Evolutionary conservation across 306 rosid species (phyloP).

Genomic region (Trichosanthes cucumerina): DNA sequence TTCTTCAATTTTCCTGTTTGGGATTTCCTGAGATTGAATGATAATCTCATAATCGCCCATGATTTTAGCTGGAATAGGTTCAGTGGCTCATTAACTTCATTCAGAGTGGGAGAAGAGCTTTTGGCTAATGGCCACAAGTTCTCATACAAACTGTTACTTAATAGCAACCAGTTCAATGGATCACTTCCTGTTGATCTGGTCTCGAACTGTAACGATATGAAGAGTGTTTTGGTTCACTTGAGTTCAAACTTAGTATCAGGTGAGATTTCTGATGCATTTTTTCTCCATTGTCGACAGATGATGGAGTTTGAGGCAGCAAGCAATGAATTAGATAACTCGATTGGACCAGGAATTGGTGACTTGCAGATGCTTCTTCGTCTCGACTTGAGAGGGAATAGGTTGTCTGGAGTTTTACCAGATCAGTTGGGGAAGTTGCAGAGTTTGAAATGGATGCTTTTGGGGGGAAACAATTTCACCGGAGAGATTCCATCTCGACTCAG

Average conservation of each 20-base stretch:
- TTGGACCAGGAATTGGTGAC: conserved; percentile 20
- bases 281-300: conserved; percentile 15
- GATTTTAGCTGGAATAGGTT: conserved; percentile 33
- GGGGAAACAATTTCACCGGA: conserved; percentile 25
- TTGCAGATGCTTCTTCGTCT: conserved; percentile 24
- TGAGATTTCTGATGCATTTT: conserved; percentile 18
- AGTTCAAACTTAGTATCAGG: conserved; percentile 37
- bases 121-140: conserved; percentile 24
- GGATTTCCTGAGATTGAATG: conserved; percentile 24
- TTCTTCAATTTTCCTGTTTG: conserved; percentile 21
- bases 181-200: conserved; percentile 27
- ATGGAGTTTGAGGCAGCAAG: conserved; percentile 22
- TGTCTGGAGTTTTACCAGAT: conserved; percentile 23
- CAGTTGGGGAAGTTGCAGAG: conserved; percentile 19
- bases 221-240: conserved; percentile 38
- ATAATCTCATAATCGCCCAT: conserved; percentile 19
- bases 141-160: conserved; percentile 37
- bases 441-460: conserved; percentile 31
- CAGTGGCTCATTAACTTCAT: conserved; percentile 28
- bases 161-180: conserved; percentile 44
- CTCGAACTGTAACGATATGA: conserved; percentile 33
- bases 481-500: conserved; percentile 20
- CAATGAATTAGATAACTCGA: conserved; percentile 16
- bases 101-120: conserved; percentile 22
- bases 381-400: conserved; percentile 26